A percentile compares a stretch with the other conserved stretches of the same genome.
Conservation (phyloP, 2,329 filamentous ascomycete species). For the Venturia asperata region DNA sequence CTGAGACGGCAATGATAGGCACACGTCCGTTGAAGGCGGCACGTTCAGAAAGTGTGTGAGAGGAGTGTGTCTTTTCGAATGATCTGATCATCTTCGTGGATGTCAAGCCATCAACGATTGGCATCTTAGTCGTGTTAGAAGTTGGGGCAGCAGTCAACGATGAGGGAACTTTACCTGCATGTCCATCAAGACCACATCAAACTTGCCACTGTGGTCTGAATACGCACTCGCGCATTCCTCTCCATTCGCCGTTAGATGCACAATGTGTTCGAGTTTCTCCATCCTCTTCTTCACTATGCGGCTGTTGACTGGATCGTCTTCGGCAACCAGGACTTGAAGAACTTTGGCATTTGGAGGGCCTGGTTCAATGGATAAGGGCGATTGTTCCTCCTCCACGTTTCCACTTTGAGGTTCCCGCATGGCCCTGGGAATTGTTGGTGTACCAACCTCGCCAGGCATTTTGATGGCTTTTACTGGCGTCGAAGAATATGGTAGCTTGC, state of each 20-base stretch:
- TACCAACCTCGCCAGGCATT: not conserved
- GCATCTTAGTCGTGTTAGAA: constrained; percentile 56
- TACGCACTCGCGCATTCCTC: constrained; percentile 73
- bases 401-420: not conserved
- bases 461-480: constrained; percentile 3
- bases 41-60: constrained; percentile 50
- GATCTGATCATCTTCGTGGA: constrained; percentile 79
- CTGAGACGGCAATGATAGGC: constrained; percentile 81
- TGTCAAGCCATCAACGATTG: constrained; percentile 75
- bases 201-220: constrained; percentile 53
- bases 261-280: constrained; percentile 66
- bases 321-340: constrained; percentile 67
- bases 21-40: constrained; percentile 58
- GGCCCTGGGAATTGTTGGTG: constrained; percentile 12
- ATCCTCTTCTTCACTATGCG: constrained; percentile 72
- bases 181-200: constrained; percentile 83
- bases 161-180: constrained; percentile 63
- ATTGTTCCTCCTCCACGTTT: not conserved
- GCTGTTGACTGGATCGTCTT: constrained; percentile 84
- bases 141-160: constrained; percentile 13
- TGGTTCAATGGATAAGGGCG: constrained; percentile 2
- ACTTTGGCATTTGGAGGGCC: constrained; percentile 30
- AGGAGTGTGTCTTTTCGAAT: constrained; percentile 52
- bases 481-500: not conserved
- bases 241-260: constrained; percentile 70